phyloP scores from a whole-genome alignment of 176 grass and related monocot genomes.

The Phragmites australis region DNA sequence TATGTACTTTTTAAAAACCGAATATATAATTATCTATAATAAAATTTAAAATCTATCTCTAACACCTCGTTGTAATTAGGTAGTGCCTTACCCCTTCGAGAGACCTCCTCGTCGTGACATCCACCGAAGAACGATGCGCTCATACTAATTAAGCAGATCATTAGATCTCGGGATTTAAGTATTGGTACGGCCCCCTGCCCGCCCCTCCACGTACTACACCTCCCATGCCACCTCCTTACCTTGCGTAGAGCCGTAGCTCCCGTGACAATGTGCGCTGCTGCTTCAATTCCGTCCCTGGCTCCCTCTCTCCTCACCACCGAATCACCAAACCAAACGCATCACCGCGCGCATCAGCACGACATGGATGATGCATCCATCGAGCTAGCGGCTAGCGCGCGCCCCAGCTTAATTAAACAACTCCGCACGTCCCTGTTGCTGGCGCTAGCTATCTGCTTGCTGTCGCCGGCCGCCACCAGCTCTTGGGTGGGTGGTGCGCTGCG shows the following conservation, averaged over 20 bases:
- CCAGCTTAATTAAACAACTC: constrained; percentile 1
- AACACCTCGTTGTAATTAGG: no score
- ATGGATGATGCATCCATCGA: no score
- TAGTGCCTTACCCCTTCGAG: constrained; percentile 51
- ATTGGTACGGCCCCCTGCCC: constrained; percentile 8
- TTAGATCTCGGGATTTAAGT: constrained; percentile 36
- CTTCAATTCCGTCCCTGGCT: background rate
- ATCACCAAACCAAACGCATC: background rate
- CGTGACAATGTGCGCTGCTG: background rate
- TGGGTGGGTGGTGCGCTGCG: background rate
- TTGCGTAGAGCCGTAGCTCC: constrained; percentile 27
- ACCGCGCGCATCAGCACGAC: constrained; percentile 33
- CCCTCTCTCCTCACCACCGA: background rate
- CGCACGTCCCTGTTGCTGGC: background rate
- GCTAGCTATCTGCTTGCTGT: background rate
- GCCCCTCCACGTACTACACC: constrained; percentile 30
- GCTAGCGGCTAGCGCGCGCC: no score
- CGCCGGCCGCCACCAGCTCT: constrained; percentile 21
- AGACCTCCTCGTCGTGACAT: constrained; percentile 40
- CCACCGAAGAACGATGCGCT: constrained; percentile 11
- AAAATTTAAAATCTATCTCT: no score
- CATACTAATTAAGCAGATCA: constrained; percentile 19
- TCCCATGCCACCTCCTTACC: background rate
- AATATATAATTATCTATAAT: no score
- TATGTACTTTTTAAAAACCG: no score